Base-by-base conservation (phyloP, 192 early-diverging fungal genomes). In the Backusella luteola region DNA sequence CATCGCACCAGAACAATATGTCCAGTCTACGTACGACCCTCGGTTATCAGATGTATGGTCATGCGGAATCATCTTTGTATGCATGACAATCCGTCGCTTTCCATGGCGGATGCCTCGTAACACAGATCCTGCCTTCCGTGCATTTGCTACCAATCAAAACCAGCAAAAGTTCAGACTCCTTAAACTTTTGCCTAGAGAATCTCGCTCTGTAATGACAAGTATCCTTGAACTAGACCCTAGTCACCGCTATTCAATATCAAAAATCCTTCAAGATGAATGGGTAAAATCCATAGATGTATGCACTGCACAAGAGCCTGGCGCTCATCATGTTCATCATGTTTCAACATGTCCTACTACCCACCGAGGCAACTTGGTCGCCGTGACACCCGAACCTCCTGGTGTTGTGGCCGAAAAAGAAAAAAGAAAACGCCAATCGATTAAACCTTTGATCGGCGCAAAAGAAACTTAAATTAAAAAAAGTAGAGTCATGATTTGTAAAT, bases 11-110 rank as follows among this genome's bases (percentile, higher is more conserved):
- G 97, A 98, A 78, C 86, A 89, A 26, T 92, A 94, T 76, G 78
- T 77, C 29, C 85, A 87, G 6, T 80, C 84, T 26, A 90, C 89
- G 39, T 96, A 99, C 79, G 94, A 96, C 74, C 90, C 92, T 26
- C 91, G 94, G 69, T 79, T 85, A 14, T 91, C 95, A 2, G 97
- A 99, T 84, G 83, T 99, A 34, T 99, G 97, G 97, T 91, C 93
- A 14, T 75, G 90, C 35, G 97, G 95, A 38, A 95, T 99, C 71
- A 97, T 97, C 73, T 96, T 92, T 86, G 88, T 93, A 70, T 92
- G 92, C 73, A 89, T 94, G 89, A 86, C 87, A 15, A 81, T 91
- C 23, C 87, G 88, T 34, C 89, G 90, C 52, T 93, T 93, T 75
- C 91, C 91, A 8, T 95, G 92, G 91, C 80, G 88, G 21, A 73